Percentiles rank a stretch among this genome's conserved stretches.
These are phyloP conservation scores for Phytophthora fragariaefolia DNA, from an alignment of 352 stramenopile genomes.

Conservation along the genomic window DNA sequence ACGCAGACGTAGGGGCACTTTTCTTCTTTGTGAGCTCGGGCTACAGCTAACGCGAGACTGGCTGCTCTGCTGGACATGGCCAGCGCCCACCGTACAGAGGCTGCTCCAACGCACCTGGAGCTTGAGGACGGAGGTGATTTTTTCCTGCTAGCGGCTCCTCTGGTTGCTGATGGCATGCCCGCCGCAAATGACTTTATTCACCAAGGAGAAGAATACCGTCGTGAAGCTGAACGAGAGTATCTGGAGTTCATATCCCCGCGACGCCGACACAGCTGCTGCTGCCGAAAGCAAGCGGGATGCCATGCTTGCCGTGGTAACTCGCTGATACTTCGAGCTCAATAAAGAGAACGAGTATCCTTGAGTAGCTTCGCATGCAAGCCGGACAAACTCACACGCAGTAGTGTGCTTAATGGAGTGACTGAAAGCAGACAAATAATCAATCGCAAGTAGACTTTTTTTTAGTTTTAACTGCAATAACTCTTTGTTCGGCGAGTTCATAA, in stretches of 20 bases:
- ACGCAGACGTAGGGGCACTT: neutral
- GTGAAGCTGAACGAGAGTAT: neutral
- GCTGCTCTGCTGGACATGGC: neutral
- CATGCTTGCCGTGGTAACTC: neutral
- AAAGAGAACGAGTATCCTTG: neutral
- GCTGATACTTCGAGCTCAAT: neutral
- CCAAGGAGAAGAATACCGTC: neutral
- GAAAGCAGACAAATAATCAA: too few relatives aligned
- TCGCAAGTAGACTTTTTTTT: too few relatives aligned
- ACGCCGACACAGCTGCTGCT: neutral
- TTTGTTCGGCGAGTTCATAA: too few relatives aligned
- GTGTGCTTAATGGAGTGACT: too few relatives aligned
- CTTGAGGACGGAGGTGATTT: neutral
- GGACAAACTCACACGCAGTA: too few relatives aligned
- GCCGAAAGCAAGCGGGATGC: neutral
- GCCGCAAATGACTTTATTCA: neutral
- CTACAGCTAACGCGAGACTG: neutral
- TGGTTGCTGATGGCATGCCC: neutral
- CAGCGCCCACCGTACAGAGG: neutral
- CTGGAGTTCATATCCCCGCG: neutral
- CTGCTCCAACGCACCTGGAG: neutral
- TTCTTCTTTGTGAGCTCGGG: neutral
- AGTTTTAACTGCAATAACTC: too few relatives aligned
- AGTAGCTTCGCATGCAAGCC: too few relatives aligned
- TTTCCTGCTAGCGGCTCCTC: constrained; percentile 1